Evolutionary conservation across 352 stramenopile species (phyloP).

Genomic region (Phytophthora hibernalis): DNA sequence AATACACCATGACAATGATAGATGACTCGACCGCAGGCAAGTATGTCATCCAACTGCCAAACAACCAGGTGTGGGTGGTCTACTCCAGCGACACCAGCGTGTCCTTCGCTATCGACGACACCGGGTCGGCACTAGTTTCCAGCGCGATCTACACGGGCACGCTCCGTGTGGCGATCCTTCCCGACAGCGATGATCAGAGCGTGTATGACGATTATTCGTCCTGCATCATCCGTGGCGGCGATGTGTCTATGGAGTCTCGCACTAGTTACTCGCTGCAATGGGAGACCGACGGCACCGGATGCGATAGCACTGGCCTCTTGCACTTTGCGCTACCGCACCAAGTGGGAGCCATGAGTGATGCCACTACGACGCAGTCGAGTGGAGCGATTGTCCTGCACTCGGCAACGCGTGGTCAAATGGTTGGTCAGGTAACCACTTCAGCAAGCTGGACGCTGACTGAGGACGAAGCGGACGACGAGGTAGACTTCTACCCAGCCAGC

Average conservation of each 20-base stretch:
- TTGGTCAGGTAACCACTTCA: constrained; percentile 50
- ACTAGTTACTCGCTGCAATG: constrained; percentile 76
- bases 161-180: constrained; percentile 68
- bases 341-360: constrained; percentile 46
- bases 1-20: constrained; percentile 57
- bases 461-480: constrained; percentile 52
- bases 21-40: constrained; percentile 54
- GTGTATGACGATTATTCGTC: constrained; percentile 69
- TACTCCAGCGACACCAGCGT: constrained; percentile 56
- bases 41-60: constrained; percentile 65
- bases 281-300: constrained; percentile 59
- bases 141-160: constrained; percentile 55
- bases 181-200: constrained; percentile 38
- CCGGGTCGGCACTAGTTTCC: constrained; percentile 47
- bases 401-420: constrained; percentile 64
- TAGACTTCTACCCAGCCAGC: constrained; percentile 65
- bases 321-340: constrained; percentile 82
- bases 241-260: constrained; percentile 55
- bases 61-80: constrained; percentile 81
- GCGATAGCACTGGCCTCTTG: constrained; percentile 54
- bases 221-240: constrained; percentile 64
- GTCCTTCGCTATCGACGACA: constrained; percentile 54
- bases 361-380: constrained; percentile 29
- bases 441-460: constrained; percentile 63
- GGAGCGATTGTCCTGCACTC: constrained; percentile 59